Percentiles rank a stretch among this genome's conserved stretches.
Conservation (phyloP, 768 basidiomycete genomes). For the Kwoniella botswanensis region DNA sequence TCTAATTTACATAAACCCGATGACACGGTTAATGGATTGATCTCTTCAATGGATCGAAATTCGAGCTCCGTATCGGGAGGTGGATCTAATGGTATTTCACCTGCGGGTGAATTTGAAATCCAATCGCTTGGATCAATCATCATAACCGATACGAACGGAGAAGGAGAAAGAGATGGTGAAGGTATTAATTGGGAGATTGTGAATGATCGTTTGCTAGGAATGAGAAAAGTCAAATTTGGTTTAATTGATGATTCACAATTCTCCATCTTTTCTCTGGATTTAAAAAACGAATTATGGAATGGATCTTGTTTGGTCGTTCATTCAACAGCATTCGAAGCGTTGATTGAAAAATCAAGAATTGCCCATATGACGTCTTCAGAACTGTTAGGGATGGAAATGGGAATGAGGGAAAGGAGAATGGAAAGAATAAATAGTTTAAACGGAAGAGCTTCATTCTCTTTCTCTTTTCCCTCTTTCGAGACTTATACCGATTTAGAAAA, state of each 20-base stretch:
- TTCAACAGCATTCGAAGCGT: slow-evolving; percentile 10
- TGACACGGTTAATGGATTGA: background rate
- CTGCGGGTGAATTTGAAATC: slow-evolving; percentile 23
- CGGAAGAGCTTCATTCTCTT: slow-evolving; percentile 27
- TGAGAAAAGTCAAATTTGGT: slow-evolving; percentile 23
- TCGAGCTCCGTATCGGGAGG: background rate
- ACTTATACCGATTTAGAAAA: background rate
- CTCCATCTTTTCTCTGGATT: slow-evolving; percentile 39
- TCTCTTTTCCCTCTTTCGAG: background rate
- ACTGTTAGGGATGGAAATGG: slow-evolving; percentile 17
- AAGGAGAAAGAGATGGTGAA: background rate
- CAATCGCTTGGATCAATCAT: slow-evolving; percentile 14
- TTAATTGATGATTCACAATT: slow-evolving; percentile 41
- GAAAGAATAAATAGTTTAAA: slow-evolving; percentile 30
- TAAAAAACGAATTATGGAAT: slow-evolving; percentile 35
- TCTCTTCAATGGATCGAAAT: slow-evolving; percentile 14
- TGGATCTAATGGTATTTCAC: background rate
- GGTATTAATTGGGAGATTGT: slow-evolving; percentile 5
- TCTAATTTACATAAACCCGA: slow-evolving; percentile 40
- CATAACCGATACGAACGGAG: background rate
- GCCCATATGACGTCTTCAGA: background rate
- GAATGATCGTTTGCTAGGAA: slow-evolving; percentile 24
- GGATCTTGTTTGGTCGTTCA: slow-evolving; percentile 35
- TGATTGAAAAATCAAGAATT: slow-evolving; percentile 15
- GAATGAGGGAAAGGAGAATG: slow-evolving; percentile 28